phyloP scores from a whole-genome alignment of 73 alveolate genomes.

The Tetrahymena elliotti region DNA sequence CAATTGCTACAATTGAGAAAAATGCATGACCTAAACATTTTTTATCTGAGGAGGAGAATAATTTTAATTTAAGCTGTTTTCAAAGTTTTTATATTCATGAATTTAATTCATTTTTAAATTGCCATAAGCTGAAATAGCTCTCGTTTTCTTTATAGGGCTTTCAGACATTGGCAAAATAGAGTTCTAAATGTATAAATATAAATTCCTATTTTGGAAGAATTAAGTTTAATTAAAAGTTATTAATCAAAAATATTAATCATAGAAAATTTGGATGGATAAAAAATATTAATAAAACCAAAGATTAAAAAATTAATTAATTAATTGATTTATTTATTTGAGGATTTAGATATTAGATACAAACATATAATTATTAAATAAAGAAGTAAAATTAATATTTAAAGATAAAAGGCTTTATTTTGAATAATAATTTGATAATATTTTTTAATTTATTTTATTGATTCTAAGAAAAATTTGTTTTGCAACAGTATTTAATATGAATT shows the following conservation, averaged over 20 bases:
- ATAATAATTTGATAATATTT: too few relatives aligned
- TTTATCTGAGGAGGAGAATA: background rate
- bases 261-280: background rate
- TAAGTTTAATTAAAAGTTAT: background rate
- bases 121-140: background rate
- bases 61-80: background rate
- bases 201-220: too few relatives aligned
- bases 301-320: too few relatives aligned
- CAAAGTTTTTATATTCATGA: background rate
- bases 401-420: too few relatives aligned
- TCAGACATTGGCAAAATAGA: background rate
- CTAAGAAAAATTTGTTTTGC: too few relatives aligned
- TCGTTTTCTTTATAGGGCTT: background rate
- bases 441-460: too few relatives aligned
- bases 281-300: background rate
- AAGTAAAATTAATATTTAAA: too few relatives aligned
- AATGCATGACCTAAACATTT: background rate
- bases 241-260: too few relatives aligned
- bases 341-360: background rate
- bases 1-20: background rate
- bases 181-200: background rate
- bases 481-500: too few relatives aligned
- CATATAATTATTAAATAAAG: too few relatives aligned
- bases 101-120: background rate
- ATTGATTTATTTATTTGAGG: background rate